Percentiles rank a stretch among this genome's conserved stretches.
Conservation (phyloP, 495 filamentous ascomycete genomes). For the Penicillium nucicola region DNA sequence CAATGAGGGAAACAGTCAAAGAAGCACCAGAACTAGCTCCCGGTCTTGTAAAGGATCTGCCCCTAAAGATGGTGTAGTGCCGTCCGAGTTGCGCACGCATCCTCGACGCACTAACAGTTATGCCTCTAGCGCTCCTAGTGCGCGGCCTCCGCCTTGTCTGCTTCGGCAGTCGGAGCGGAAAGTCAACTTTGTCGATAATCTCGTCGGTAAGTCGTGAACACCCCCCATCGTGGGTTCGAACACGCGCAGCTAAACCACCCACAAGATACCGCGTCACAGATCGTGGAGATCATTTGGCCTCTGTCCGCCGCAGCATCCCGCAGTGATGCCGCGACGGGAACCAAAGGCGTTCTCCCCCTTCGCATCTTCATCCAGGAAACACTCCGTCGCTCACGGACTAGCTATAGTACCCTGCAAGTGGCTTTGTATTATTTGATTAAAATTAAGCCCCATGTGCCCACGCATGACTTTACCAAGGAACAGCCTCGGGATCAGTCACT, state of each 20-base stretch:
- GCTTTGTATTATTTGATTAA: conserved; percentile 94
- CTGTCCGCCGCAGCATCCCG: conserved; percentile 47
- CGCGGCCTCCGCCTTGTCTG: conserved; percentile 74
- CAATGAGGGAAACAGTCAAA: conserved; percentile 37
- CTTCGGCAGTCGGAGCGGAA: conserved; percentile 91
- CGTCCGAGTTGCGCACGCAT: conserved; percentile 71
- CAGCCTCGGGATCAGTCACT: conserved; percentile 71
- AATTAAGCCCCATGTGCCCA: conserved; percentile 87
- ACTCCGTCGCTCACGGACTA: conserved; percentile 87
- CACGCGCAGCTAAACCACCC: conserved; percentile 22
- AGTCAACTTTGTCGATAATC: conserved; percentile 92
- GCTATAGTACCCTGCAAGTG: conserved; percentile 95
- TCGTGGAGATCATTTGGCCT: conserved; percentile 98
- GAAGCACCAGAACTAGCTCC: conserved; percentile 23
- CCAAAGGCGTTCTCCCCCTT: conserved; percentile 77
- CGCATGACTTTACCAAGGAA: conserved; percentile 80
- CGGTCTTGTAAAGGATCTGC: conserved; percentile 28
- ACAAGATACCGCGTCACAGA: conserved; percentile 93
- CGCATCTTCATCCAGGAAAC: conserved; percentile 98
- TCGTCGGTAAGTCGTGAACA: conserved; percentile 82
- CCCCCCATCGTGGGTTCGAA: conserved; percentile 5
- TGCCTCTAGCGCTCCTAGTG: conserved; percentile 45
- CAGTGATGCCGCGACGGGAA: conserved; percentile 42
- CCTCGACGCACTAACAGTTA: conserved; percentile 68
- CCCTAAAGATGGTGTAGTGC: conserved; percentile 48